Base-by-base conservation (phyloP, 106 monocot species). In the Chionographis japonica region DNA sequence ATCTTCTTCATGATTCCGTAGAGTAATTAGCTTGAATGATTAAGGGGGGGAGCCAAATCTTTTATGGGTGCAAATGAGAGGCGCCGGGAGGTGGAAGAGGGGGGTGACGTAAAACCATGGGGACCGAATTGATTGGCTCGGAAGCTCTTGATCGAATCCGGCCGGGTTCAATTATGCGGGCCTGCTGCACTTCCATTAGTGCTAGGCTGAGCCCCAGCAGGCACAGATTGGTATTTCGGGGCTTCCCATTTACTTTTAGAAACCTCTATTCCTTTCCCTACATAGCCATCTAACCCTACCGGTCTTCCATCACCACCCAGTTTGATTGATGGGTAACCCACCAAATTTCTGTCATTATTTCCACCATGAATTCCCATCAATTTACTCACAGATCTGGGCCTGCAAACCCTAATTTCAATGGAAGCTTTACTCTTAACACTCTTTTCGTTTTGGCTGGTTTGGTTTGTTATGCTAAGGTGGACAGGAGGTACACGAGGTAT, bases 401-500 rank as follows among this genome's bases (percentile, higher is more conserved):
- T 27, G 27, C 27, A 27, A 27, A 27, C 27, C 27, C 27, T 27
- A 27, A 27, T 27, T 27, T 27, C 27, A 27, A 27, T 27, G 54
- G 13, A 55, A 55, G 54, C 54, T 8, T 55, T 35, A 4, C n/a
- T 27, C 27, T 27, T 27, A 27, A 58, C 37, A 36, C 52, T 11
- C 40, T 17, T 1, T 58, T 41, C 14, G 20, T 52, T 27, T 50
- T 52, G 35, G 13, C 42, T 61, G 39, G 50, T 63, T 20, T 42
- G 4, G 12, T 75, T 59, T 5, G 4, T 58, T 27, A 37, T 46
- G 2, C 46, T 50, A 40, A 84, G 84, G 73, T 84, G 51, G 76
- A 70, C 54, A 65, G 60, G 55, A 80, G 76, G 61, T 84, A 80
- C 66, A 77, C 37, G 50, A 79, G 41, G 38, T 84, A 84, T 55